Base-by-base conservation (phyloP, 106 monocot genomes). In the Apostasia shenzhenica region DNA sequence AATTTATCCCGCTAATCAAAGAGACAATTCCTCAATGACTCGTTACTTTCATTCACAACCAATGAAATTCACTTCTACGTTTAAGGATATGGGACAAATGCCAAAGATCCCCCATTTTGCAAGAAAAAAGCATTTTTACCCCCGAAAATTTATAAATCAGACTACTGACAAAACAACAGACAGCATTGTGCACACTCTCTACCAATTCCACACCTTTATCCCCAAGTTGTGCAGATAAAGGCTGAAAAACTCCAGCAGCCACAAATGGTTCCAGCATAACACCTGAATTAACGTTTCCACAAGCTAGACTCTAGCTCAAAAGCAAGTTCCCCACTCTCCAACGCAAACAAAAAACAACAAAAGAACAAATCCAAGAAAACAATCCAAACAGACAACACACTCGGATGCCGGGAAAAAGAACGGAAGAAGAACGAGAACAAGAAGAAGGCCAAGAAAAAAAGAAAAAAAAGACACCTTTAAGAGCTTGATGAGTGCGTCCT, bases 401-500 rank as follows among this genome's bases (percentile, higher is more conserved):
- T 37, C 48, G 48, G 65, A 48, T 65, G 26, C 26, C 65, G 7
- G 37, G 10, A 14, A 14, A 2, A 48, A 13, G 1, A 26, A 7
- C 14, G 26, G 5, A 26, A 48, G 48, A 7, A 65, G 48, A 65
- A 38, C 45, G 41, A 12, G 45, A 49, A 7, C 26, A 26, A 55
- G 55, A 13, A 47, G 47, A 9, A 1, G 26, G 26, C 11, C 39
- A 41, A 9, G 48, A 42, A 55, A 48, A 48, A 39, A 10, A n/a
- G n/a, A 14, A 55, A 59, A 54, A 65, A 13, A 57, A 59, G 68
- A 68, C 43, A 92, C 97, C 84, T 97, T 83, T 1, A 97, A 71
- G 59, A 97, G 86, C 81, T 89, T 87, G 58, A 84, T 72, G 11
- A 97, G 81, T 11, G 73, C 92, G 45, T 97, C 97, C 14, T 92